phyloP scores from a whole-genome alignment of 2,329 filamentous ascomycete species.

The Penicillium sp. region DNA sequence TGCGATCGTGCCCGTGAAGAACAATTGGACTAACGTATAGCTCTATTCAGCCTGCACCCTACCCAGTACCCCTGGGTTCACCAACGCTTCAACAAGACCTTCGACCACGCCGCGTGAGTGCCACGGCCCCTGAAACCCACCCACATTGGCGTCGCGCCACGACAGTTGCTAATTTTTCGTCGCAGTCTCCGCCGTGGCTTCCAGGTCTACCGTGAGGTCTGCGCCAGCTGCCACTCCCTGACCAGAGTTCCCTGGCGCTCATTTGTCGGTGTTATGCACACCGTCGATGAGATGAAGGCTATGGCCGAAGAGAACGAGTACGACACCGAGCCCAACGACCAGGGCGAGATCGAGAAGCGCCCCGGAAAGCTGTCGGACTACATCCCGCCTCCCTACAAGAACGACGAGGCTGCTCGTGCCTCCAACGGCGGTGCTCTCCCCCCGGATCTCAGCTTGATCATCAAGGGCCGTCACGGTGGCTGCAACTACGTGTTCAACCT shows the following conservation, averaged over 20 bases:
- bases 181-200: slow-evolving; percentile 92
- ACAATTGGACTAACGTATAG: slow-evolving; percentile 24
- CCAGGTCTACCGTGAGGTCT: slow-evolving; percentile 99
- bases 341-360: slow-evolving; percentile 97
- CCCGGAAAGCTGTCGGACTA: slow-evolving; percentile 98
- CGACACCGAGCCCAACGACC: slow-evolving; percentile 94
- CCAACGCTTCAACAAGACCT: slow-evolving; percentile 86
- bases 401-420: slow-evolving; percentile 95
- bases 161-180: slow-evolving; percentile 24
- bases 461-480: slow-evolving; percentile 96
- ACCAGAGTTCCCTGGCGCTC: slow-evolving; percentile 89
- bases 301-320: slow-evolving; percentile 98
- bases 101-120: slow-evolving; percentile 92
- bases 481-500: slow-evolving; percentile 98
- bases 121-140: slow-evolving; percentile 8
- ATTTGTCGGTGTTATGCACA: slow-evolving; percentile 87
- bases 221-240: slow-evolving; percentile 95
- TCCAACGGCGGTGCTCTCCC: slow-evolving; percentile 98
- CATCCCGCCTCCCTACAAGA: slow-evolving; percentile 92
- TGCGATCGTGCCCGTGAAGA: slow-evolving; percentile 20
- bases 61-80: slow-evolving; percentile 96
- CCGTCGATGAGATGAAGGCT: slow-evolving; percentile 95
- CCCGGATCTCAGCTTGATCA: slow-evolving; percentile 94
- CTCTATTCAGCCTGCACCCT: slow-evolving; percentile 72
- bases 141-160: slow-evolving; percentile 12